Evolutionary conservation across 2,329 filamentous ascomycete genomes (phyloP).

Genomic region (Beauveria asiatica): DNA sequence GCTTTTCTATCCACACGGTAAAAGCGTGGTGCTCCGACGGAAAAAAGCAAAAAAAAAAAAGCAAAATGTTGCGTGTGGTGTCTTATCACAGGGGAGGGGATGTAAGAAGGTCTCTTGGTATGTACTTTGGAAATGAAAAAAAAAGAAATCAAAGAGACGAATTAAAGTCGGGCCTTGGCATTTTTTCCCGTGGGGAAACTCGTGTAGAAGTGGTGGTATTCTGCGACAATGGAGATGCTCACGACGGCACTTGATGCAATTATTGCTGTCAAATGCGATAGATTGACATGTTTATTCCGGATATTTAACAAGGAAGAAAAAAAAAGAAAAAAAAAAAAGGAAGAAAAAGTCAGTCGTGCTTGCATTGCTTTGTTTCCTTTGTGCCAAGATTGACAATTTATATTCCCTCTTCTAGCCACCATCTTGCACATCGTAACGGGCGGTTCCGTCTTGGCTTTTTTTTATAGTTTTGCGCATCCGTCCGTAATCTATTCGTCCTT

Average conservation of each 20-base stretch:
- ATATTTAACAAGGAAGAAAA: background rate
- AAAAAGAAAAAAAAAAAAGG: background rate
- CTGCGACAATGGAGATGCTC: background rate
- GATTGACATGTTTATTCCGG: background rate
- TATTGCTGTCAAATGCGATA: background rate
- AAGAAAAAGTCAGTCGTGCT: background rate
- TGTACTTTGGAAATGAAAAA: background rate
- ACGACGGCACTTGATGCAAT: background rate
- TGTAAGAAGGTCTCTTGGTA: background rate
- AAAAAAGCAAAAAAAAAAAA: background rate
- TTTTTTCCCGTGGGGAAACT: no score
- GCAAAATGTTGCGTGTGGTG: background rate
- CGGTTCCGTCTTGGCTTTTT: slow-evolving; percentile 10
- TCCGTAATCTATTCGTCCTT: background rate
- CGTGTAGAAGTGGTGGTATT: background rate
- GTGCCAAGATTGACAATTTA: background rate
- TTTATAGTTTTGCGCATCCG: slow-evolving; percentile 1
- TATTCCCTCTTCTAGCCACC: slow-evolving; percentile 3
- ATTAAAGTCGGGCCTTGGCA: no score
- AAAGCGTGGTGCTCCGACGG: background rate
- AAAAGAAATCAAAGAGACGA: no score
- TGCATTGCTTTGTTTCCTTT: background rate
- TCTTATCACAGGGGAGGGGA: background rate
- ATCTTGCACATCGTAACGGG: slow-evolving; percentile 6
- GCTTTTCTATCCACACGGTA: slow-evolving; percentile 3